Evolutionary conservation across 2,329 filamentous ascomycete genomes (phyloP), one percentile per base, ranked within the genome.

Genomic region (Phyllosticta citriasiana): DNA sequence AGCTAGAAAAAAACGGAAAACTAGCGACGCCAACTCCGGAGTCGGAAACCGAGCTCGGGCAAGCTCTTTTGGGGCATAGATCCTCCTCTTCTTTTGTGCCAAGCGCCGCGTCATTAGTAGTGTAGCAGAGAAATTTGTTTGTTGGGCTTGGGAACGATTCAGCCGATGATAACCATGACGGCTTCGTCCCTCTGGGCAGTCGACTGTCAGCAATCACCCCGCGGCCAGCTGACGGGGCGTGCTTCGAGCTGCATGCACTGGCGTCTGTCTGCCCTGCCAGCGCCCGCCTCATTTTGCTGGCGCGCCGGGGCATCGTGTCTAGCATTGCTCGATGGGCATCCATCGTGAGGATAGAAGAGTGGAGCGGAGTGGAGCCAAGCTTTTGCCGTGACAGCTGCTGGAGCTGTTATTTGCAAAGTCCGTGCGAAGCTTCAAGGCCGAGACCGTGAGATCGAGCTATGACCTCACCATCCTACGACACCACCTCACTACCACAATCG

Each of bases 1-100:
- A 30, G 27, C 27, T 8, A 30, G 27, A 30, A 30, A 30, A 30
- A 30, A 30, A 8, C 27, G 27, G 27, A 47, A 47, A 47, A 16
- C 40, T 55, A 53, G 50, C 12, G n/a, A 47, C 58, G 58, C 58
- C 55, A 60, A 59, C 54, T 57, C 59, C 59, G 59, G 57, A 61
- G 50, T 61, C 59, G 59, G 59, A 26, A 57, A 61, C 24, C 40
- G 6, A 60, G 35, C 26, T 56, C 33, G 35, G 25, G 6, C 35
- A 47, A 56, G 53, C 53, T 60, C 57, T 53, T 55, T 60, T 35
- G 33, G 57, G 53, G 26, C 19, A 55, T 50, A 27, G 53, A 33
- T 50, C 53, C 26, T 47, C 40, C n/a, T 4, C n/a, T 47, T 6
- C 14, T 7, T n/a, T 5, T 47, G 40, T n/a, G 40, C 40, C 16